These are phyloP conservation scores for Lignosus rhinocerotis DNA, from an alignment of 1,284 basidiomycete species.

Conservation along the genomic window DNA sequence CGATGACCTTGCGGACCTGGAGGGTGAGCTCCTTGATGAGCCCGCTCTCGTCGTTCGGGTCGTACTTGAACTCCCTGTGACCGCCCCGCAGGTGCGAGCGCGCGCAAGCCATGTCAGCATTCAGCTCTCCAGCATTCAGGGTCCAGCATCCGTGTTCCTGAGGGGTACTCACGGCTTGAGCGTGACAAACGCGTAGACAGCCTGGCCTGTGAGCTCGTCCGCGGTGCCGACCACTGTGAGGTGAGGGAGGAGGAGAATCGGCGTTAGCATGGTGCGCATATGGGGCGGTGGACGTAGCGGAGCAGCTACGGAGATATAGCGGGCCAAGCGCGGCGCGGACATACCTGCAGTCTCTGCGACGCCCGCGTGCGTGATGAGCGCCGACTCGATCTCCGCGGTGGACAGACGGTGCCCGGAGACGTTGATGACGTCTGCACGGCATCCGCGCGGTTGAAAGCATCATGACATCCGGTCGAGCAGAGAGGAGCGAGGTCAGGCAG, in stretches of 20 bases:
- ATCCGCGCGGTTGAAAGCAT: neutral
- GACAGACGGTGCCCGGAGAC: constrained; percentile 96
- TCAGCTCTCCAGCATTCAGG: neutral
- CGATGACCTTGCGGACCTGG: constrained; percentile 95
- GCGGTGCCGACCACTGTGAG: constrained; percentile 76
- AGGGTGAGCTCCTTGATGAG: constrained; percentile 89
- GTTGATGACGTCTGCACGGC: constrained; percentile 76
- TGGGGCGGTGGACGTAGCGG: neutral
- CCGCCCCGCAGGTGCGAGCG: neutral
- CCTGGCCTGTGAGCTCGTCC: constrained; percentile 88
- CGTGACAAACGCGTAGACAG: constrained; percentile 85
- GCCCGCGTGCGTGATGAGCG: constrained; percentile 90
- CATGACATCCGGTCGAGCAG: neutral
- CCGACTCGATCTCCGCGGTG: constrained; percentile 97
- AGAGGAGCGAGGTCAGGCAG: too few species aligned
- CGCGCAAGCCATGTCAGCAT: too few species aligned
- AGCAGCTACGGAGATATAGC: neutral
- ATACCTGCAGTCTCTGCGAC: constrained; percentile 90
- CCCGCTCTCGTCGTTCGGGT: constrained; percentile 64
- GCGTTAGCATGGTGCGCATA: neutral
- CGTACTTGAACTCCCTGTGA: constrained; percentile 80
- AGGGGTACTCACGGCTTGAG: constrained; percentile 49
- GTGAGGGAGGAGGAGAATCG: neutral
- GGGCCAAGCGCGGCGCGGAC: constrained; percentile 14
- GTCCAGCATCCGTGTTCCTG: constrained; percentile 36